Evolutionary conservation across 2,329 filamentous ascomycete species (phyloP).

Genomic region (Periconia sp.): DNA sequence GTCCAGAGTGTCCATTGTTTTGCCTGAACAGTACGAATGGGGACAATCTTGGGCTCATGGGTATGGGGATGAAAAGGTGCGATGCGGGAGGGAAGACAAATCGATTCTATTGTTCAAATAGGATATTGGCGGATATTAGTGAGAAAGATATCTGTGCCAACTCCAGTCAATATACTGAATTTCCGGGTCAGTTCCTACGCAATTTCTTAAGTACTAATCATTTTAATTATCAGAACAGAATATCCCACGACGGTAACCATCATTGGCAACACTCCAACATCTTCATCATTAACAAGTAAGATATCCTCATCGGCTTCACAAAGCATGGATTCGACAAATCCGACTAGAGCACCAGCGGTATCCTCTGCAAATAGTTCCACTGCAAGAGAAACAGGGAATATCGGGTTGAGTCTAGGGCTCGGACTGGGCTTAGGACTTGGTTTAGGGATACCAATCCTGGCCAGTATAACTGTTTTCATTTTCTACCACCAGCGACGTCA

Average conservation of each 20-base stretch:
- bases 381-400: not conserved
- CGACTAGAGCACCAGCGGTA: not conserved
- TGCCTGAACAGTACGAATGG: slow-evolving; percentile 27
- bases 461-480: not conserved
- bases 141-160: slow-evolving; percentile 1
- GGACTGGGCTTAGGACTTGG: not conserved
- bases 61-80: slow-evolving; percentile 7
- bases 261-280: not conserved
- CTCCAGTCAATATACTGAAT: not conserved
- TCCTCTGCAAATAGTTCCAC: not conserved
- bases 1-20: slow-evolving; percentile 35
- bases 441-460: slow-evolving; percentile 1
- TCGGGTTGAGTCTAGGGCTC: not conserved
- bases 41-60: slow-evolving; percentile 4
- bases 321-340: not conserved
- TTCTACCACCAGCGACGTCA: not conserved
- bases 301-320: not conserved
- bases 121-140: not conserved
- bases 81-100: not conserved
- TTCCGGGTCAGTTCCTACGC: not conserved
- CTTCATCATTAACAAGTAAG: not conserved
- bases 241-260: not conserved
- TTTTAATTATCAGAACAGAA: not conserved
- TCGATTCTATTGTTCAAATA: slow-evolving; percentile 4
- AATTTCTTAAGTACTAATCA: not conserved